phyloP scores from a whole-genome alignment of 148 eudicot species.

The Chenopodium formosanum region DNA sequence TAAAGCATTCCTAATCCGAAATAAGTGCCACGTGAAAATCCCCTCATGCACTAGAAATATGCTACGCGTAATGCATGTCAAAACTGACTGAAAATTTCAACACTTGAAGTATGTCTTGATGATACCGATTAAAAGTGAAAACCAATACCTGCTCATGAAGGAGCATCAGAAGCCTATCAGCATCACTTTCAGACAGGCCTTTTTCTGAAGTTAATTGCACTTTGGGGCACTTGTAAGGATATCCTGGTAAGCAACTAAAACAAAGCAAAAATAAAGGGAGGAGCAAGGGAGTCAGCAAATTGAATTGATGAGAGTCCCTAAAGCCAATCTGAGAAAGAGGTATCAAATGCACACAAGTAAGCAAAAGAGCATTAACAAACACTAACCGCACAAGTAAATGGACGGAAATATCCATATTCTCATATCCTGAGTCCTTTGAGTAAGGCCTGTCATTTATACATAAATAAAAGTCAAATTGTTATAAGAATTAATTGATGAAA shows the following conservation, averaged over 20 bases:
- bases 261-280: neutral
- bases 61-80: neutral
- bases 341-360: neutral
- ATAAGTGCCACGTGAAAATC: too few relatives aligned
- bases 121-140: neutral
- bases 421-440: constrained; percentile 90
- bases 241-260: constrained; percentile 77
- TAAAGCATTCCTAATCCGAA: too few relatives aligned
- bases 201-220: constrained; percentile 65
- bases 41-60: too few relatives aligned
- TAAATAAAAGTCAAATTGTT: constrained; percentile 21
- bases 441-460: constrained; percentile 61
- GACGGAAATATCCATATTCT: constrained; percentile 79
- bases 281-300: neutral
- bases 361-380: constrained; percentile 7
- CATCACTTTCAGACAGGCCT: constrained; percentile 78
- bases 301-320: neutral
- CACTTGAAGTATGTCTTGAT: neutral
- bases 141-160: constrained; percentile 80
- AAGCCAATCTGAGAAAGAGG: constrained; percentile 8
- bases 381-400: constrained; percentile 77
- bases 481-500: neutral
- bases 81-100: neutral
- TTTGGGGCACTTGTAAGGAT: constrained; percentile 90
- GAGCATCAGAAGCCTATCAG: constrained; percentile 65